phyloP scores from a whole-genome alignment of 306 rosid species.

The Inga leiocalycina region DNA sequence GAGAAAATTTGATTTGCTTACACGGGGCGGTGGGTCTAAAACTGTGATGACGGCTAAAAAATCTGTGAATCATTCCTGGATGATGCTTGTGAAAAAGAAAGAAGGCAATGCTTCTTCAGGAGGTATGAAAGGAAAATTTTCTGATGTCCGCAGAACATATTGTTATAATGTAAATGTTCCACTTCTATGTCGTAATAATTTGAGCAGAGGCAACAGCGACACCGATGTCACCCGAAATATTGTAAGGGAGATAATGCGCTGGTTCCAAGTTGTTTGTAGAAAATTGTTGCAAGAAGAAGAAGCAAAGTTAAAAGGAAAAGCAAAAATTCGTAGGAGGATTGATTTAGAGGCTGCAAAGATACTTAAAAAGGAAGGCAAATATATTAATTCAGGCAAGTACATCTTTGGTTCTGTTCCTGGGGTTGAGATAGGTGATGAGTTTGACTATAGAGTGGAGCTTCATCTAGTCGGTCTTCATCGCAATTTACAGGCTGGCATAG shows the following conservation, averaged over 20 bases:
- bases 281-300: constrained; percentile 70
- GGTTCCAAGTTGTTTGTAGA: constrained; percentile 55
- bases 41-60: constrained; percentile 32
- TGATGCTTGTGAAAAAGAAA: constrained; percentile 35
- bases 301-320: constrained; percentile 42
- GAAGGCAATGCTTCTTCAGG: constrained; percentile 18
- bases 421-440: constrained; percentile 74
- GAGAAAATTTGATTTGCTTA: constrained; percentile 27
- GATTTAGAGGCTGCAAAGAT: constrained; percentile 50
- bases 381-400: constrained; percentile 52
- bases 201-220: constrained; percentile 18
- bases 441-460: constrained; percentile 66
- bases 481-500: constrained; percentile 55
- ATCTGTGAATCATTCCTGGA: constrained; percentile 13
- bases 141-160: constrained; percentile 14
- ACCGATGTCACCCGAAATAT: constrained; percentile 29
- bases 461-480: constrained; percentile 64
- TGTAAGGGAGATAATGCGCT: constrained; percentile 68
- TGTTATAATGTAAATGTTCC: constrained; percentile 38
- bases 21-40: constrained; percentile 21
- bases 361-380: constrained; percentile 49
- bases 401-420: constrained; percentile 69
- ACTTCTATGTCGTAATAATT: constrained; percentile 36
- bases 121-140: constrained; percentile 23
- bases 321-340: constrained; percentile 40